A percentile compares a stretch with the other conserved stretches of the same genome.
These are phyloP conservation scores for Lanmaoa rubissima DNA, from an alignment of 768 basidiomycete species.

Conservation along the genomic window DNA sequence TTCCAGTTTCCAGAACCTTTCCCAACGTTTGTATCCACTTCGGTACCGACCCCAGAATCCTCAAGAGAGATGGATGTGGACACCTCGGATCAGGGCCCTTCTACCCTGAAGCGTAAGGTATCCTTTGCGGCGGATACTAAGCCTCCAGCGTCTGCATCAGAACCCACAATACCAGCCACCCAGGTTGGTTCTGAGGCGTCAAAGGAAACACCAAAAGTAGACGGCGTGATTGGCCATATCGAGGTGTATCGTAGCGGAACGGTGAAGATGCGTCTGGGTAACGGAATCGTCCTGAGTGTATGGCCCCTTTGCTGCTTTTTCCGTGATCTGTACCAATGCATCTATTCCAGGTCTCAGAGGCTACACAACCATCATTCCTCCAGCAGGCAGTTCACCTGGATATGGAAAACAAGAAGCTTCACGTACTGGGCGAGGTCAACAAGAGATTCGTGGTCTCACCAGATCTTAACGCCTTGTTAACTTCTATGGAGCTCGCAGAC, in stretches of 20 bases:
- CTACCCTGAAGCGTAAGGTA: constrained; percentile 43
- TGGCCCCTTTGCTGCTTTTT: not conserved
- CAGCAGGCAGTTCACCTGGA: constrained; percentile 84
- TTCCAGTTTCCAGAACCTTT: constrained; percentile 91
- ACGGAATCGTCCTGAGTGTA: constrained; percentile 84
- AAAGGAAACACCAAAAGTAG: constrained; percentile 43
- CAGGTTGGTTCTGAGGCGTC: constrained; percentile 19
- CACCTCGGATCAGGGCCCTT: constrained; percentile 22
- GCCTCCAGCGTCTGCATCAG: constrained; percentile 35
- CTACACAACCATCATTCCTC: constrained; percentile 82
- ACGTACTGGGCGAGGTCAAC: constrained; percentile 83
- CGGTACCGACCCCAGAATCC: constrained; percentile 27
- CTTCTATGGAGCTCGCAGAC: constrained; percentile 59
- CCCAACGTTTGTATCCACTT: constrained; percentile 59
- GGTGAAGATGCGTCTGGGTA: constrained; percentile 81
- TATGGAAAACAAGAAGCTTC: constrained; percentile 51
- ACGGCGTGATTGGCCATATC: constrained; percentile 81
- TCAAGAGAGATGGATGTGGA: constrained; percentile 37
- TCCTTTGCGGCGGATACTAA: constrained; percentile 66
- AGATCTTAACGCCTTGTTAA: constrained; percentile 71
- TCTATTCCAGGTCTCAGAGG: constrained; percentile 64
- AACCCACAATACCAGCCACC: constrained; percentile 21
- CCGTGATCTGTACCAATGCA: not conserved
- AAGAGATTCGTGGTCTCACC: constrained; percentile 84
- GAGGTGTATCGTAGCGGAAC: constrained; percentile 84